Percentiles rank a stretch among this genome's conserved stretches.
Conservation (phyloP, 148 eudicot genomes). For the Amaranthus cruentus region DNA sequence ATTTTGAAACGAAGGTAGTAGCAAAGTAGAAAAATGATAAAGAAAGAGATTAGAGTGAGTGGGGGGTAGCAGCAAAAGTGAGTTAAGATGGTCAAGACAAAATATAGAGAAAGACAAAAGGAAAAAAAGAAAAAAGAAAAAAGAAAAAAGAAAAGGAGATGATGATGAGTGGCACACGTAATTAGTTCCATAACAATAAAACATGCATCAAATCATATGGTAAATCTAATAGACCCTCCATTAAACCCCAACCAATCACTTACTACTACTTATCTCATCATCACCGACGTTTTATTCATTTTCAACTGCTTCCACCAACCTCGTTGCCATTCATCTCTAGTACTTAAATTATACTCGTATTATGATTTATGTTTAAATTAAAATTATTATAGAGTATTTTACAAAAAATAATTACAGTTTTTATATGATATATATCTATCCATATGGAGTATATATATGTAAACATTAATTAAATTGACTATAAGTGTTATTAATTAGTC, state of each 20-base stretch:
- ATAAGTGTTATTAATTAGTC: no score
- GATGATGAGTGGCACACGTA: constrained; percentile 16
- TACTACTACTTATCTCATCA: neutral
- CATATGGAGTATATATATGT: no score
- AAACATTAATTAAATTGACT: no score
- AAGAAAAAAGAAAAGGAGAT: constrained; percentile 1
- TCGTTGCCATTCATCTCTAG: neutral
- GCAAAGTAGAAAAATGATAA: neutral
- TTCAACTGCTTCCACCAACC: constrained; percentile 29
- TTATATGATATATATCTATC: neutral
- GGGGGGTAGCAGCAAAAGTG: no score
- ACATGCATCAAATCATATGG: neutral
- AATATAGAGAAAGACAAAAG: neutral
- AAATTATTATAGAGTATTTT: neutral
- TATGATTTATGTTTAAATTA: neutral
- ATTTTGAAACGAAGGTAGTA: neutral
- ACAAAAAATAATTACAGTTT: neutral
- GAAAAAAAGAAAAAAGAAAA: neutral
- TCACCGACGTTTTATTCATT: neutral
- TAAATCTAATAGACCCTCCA: neutral
- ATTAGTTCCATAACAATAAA: neutral
- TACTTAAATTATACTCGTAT: neutral
- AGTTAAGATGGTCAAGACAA: neutral
- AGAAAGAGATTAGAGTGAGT: no score
- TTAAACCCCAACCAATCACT: constrained; percentile 12